phyloP scores from a whole-genome alignment of 768 basidiomycete species.

The Crassisporium funariophilum region DNA sequence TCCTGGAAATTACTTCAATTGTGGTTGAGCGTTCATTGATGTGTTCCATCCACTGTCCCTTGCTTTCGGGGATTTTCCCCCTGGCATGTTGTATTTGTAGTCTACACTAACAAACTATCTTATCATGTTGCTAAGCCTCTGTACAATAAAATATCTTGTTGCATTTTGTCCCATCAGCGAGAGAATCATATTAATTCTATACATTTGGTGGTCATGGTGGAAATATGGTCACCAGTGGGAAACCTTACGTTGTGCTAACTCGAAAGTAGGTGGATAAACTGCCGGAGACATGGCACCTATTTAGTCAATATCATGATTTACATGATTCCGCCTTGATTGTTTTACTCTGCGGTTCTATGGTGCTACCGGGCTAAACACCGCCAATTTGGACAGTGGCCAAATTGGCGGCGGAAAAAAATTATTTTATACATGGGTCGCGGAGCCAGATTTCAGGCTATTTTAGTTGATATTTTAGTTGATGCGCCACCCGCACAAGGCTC shows the following conservation, averaged over 20 bases:
- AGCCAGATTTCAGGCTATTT: too few species aligned
- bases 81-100: not conserved
- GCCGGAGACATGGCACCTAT: too few species aligned
- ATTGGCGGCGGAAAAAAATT: not conserved
- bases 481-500: not conserved
- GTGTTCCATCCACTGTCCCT: not conserved
- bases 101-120: too few species aligned
- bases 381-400: not conserved
- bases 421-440: not conserved
- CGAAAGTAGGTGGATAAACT: too few species aligned
- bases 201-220: too few species aligned
- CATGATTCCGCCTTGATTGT: not conserved
- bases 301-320: too few species aligned
- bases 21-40: conserved; percentile 30
- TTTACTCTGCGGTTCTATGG: not conserved
- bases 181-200: too few species aligned
- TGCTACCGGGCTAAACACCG: not conserved
- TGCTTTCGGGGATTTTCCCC: not conserved
- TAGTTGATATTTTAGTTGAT: not conserved
- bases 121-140: too few species aligned
- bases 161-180: too few species aligned
- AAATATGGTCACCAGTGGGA: too few species aligned
- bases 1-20: conserved; percentile 56
- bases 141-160: too few species aligned
- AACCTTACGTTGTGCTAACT: too few species aligned